Conservation (phyloP, 768 basidiomycete species). For the Pleurotus djamor region DNA sequence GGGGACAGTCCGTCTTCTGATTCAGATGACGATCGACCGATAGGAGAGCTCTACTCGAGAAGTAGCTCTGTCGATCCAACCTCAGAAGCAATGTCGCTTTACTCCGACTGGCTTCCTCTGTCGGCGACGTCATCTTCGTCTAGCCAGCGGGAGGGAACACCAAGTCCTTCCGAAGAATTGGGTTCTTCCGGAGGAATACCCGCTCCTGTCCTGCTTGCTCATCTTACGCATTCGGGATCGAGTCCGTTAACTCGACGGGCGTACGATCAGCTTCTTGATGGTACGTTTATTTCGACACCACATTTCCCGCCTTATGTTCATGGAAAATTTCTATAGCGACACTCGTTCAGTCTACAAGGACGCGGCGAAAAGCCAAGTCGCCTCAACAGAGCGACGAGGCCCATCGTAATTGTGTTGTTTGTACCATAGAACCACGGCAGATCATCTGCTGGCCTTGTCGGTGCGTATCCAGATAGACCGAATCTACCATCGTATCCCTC, state of each 20-base stretch:
- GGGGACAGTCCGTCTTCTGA: slow-evolving; percentile 33
- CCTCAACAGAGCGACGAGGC: slow-evolving; percentile 12
- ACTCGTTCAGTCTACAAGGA: slow-evolving; percentile 24
- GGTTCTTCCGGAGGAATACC: slow-evolving; percentile 12
- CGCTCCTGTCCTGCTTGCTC: slow-evolving; percentile 51
- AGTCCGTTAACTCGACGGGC: slow-evolving; percentile 52
- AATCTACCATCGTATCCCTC: not conserved
- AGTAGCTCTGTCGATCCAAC: not conserved
- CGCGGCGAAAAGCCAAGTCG: slow-evolving; percentile 9
- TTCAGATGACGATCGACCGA: slow-evolving; percentile 12
- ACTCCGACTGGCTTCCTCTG: slow-evolving; percentile 3
- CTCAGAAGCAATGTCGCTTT: not conserved
- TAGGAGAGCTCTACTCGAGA: not conserved
- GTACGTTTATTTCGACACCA: not conserved
- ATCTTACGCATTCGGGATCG: slow-evolving; percentile 37
- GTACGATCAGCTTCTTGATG: slow-evolving; percentile 32
- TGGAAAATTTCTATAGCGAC: slow-evolving; percentile 10
- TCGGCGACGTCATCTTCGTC: not conserved
- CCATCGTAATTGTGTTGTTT: slow-evolving; percentile 59
- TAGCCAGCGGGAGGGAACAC: slow-evolving; percentile 12
- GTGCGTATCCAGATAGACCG: slow-evolving; percentile 29
- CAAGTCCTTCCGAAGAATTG: slow-evolving; percentile 14
- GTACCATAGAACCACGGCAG: slow-evolving; percentile 63
- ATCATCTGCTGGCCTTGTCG: slow-evolving; percentile 88
- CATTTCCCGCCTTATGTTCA: too few relatives aligned